Conservation (phyloP, 306 rosid genomes). For the Cucurbita ficifolia region DNA sequence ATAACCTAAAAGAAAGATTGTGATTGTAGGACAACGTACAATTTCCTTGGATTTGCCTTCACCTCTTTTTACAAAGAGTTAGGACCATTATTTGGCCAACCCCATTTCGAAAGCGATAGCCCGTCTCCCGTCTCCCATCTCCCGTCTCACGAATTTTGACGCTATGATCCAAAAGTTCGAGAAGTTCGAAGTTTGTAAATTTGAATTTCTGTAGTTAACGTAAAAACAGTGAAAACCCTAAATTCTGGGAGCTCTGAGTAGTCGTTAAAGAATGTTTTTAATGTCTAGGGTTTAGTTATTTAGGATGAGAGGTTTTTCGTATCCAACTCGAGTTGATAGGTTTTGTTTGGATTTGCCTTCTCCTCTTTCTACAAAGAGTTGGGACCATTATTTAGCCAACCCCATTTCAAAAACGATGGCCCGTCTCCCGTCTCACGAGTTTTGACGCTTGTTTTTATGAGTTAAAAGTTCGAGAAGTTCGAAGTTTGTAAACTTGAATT, state of each 20-base stretch:
- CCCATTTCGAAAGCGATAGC: not conserved
- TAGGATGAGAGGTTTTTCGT: too few relatives aligned
- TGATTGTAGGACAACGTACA: slow-evolving; percentile 2
- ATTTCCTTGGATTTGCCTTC: not conserved
- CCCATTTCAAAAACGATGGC: not conserved
- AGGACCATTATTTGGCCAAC: slow-evolving; percentile 4
- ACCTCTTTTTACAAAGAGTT: not conserved
- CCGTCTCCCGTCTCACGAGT: too few relatives aligned
- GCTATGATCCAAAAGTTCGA: not conserved
- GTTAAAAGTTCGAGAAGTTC: not conserved
- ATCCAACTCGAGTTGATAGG: too few relatives aligned
- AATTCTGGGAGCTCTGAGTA: not conserved
- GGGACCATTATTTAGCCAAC: slow-evolving; percentile 1
- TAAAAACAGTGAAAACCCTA: too few relatives aligned
- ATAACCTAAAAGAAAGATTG: not conserved
- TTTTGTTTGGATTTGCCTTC: not conserved
- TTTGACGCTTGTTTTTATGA: not conserved
- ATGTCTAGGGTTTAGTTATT: too few relatives aligned
- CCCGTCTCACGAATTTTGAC: not conserved
- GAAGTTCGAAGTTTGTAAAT: not conserved
- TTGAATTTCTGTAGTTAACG: too few relatives aligned
- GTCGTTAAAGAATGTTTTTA: too few relatives aligned
- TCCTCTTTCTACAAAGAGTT: not conserved
- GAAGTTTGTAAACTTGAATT: too few relatives aligned
- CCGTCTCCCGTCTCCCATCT: too few relatives aligned